phyloP scores from a whole-genome alignment of 2,329 filamentous ascomycete species.

The Biscogniauxia mediterranea region DNA sequence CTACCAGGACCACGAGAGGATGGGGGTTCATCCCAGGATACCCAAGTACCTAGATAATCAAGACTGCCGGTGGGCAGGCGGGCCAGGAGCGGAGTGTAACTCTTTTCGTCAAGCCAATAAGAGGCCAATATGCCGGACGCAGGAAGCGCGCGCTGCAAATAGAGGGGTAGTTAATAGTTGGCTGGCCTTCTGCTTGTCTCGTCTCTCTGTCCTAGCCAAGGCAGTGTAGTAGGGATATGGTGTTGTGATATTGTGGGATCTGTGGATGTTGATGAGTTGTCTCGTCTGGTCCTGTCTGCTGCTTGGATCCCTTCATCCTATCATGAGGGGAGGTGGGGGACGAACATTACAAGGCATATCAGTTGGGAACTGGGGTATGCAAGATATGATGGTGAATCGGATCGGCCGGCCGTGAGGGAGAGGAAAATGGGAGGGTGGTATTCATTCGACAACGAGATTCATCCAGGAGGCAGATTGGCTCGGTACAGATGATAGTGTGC shows the following conservation, averaged over 20 bases:
- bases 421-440: neutral
- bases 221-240: neutral
- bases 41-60: neutral
- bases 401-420: neutral
- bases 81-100: neutral
- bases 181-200: neutral
- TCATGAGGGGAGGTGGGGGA: neutral
- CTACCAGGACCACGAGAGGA: neutral
- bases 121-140: neutral
- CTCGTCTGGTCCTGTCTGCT: neutral
- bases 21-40: neutral
- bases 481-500: neutral
- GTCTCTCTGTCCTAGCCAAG: neutral
- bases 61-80: neutral
- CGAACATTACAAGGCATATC: neutral
- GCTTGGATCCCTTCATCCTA: neutral
- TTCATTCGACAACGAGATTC: neutral
- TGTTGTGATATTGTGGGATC: neutral
- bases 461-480: neutral
- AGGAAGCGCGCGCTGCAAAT: neutral
- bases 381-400: neutral
- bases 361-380: neutral
- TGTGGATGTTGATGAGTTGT: neutral
- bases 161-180: neutral
- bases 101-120: neutral